phyloP scores from a whole-genome alignment of 2,329 filamentous ascomycete genomes.

The Diaporthe batatas region DNA sequence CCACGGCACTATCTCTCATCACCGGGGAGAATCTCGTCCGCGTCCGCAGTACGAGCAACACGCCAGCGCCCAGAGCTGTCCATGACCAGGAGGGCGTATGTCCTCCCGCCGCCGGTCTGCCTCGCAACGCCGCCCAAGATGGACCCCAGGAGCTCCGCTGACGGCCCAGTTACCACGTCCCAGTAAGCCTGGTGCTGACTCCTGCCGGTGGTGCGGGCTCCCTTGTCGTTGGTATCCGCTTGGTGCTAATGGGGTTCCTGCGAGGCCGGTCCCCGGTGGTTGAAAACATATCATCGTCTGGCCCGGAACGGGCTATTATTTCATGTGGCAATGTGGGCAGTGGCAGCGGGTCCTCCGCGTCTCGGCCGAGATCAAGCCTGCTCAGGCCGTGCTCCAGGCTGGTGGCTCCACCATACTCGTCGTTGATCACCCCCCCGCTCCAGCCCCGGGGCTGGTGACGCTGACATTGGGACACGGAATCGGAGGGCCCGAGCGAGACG shows the following conservation, averaged over 20 bases:
- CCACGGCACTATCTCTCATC: slow-evolving; percentile 8
- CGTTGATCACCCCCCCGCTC: neutral
- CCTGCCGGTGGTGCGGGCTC: neutral
- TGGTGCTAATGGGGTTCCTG: neutral
- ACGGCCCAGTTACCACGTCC: neutral
- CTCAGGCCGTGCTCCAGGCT: slow-evolving; percentile 24
- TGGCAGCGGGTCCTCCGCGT: neutral
- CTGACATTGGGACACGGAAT: slow-evolving; percentile 33
- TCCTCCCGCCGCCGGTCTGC: neutral
- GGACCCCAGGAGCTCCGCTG: slow-evolving; percentile 23
- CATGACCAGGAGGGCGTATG: slow-evolving; percentile 31
- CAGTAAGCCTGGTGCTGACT: neutral
- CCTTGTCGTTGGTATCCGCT: neutral
- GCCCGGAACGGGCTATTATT: neutral
- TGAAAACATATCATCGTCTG: slow-evolving; percentile 4
- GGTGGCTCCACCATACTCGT: neutral
- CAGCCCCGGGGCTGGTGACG: neutral
- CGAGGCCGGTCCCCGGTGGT: neutral
- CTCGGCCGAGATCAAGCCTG: slow-evolving; percentile 32
- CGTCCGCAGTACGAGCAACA: slow-evolving; percentile 8
- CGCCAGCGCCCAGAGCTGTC: slow-evolving; percentile 38
- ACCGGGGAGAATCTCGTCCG: neutral
- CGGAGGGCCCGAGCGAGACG: slow-evolving; percentile 37
- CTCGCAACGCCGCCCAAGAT: slow-evolving; percentile 25
- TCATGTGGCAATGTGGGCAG: neutral